A percentile compares a stretch with the other conserved stretches of the same genome.
phyloP scores from a whole-genome alignment of 345 rosid genomes.

The Cochlearia excelsa region DNA sequence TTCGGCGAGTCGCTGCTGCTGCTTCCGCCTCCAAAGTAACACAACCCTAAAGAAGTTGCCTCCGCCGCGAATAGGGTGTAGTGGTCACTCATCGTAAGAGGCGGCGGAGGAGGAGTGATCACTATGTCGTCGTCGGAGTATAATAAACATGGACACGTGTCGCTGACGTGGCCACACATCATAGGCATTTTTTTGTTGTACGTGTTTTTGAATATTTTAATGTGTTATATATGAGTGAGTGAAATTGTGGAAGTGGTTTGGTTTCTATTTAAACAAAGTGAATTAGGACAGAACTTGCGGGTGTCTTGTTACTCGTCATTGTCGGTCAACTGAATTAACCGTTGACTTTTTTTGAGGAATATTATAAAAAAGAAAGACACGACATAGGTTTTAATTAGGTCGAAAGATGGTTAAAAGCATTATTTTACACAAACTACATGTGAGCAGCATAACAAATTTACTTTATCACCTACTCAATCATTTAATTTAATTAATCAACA shows the following conservation, averaged over 20 bases:
- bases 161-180: constrained; percentile 46
- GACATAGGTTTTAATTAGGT: constrained; percentile 36
- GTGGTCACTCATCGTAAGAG: constrained; percentile 35
- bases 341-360: constrained; percentile 45
- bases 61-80: constrained; percentile 27
- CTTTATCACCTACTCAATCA: constrained; percentile 38
- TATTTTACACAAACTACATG: constrained; percentile 42
- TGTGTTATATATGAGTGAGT: background rate
- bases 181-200: background rate
- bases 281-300: background rate
- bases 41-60: constrained; percentile 26
- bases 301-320: constrained; percentile 41
- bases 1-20: constrained; percentile 65
- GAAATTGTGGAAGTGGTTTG: constrained; percentile 26
- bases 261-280: constrained; percentile 37
- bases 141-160: constrained; percentile 23
- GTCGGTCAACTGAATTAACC: constrained; percentile 8
- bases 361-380: constrained; percentile 28
- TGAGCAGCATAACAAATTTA: constrained; percentile 42
- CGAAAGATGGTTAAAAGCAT: constrained; percentile 34
- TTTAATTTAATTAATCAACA: constrained; percentile 24
- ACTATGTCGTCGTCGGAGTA: constrained; percentile 30
- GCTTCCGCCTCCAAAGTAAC: constrained; percentile 42
- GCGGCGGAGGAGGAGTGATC: constrained; percentile 37
- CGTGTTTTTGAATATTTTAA: background rate